These are phyloP conservation scores for Suillus weaverae DNA, from an alignment of 768 basidiomycete genomes.

Conservation along the genomic window DNA sequence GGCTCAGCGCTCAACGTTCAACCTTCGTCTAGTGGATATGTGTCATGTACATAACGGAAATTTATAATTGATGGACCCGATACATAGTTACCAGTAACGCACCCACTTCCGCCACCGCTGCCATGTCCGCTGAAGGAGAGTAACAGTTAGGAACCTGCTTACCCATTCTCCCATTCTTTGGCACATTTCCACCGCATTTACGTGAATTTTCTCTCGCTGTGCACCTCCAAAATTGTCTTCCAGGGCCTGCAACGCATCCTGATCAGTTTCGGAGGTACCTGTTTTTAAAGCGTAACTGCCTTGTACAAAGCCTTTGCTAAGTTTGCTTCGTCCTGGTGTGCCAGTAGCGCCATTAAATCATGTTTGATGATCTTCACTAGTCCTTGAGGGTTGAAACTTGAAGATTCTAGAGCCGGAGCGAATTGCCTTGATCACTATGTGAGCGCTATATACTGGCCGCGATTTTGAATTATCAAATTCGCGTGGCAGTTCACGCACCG, in stretches of 20 bases:
- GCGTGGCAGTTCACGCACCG: slow-evolving; percentile 2
- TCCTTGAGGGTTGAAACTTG: slow-evolving; percentile 53
- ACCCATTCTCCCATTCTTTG: slow-evolving; percentile 82
- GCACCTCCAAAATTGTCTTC: slow-evolving; percentile 65
- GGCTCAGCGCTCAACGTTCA: slow-evolving; percentile 30
- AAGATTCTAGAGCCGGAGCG: neutral
- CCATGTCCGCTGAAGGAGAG: slow-evolving; percentile 55
- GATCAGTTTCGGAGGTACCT: slow-evolving; percentile 29
- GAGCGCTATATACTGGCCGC: neutral
- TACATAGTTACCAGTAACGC: slow-evolving; percentile 57
- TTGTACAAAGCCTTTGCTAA: slow-evolving; percentile 21
- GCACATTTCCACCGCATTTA: slow-evolving; percentile 73
- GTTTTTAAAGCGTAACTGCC: slow-evolving; percentile 16
- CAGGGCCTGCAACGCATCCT: slow-evolving; percentile 42
- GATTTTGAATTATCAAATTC: neutral
- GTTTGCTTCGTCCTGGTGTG: slow-evolving; percentile 39
- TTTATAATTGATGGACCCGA: neutral
- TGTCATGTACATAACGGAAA: slow-evolving; percentile 67
- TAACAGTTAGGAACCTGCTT: slow-evolving; percentile 28
- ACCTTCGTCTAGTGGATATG: slow-evolving; percentile 89
- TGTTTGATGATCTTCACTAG: slow-evolving; percentile 56
- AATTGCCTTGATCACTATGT: neutral
- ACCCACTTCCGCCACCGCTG: slow-evolving; percentile 82
- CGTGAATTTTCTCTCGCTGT: slow-evolving; percentile 83
- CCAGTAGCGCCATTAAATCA: slow-evolving; percentile 46